These are phyloP conservation scores for Xerocomus minutiporus DNA, from an alignment of 1,284 basidiomycete species.

Conservation along the genomic window DNA sequence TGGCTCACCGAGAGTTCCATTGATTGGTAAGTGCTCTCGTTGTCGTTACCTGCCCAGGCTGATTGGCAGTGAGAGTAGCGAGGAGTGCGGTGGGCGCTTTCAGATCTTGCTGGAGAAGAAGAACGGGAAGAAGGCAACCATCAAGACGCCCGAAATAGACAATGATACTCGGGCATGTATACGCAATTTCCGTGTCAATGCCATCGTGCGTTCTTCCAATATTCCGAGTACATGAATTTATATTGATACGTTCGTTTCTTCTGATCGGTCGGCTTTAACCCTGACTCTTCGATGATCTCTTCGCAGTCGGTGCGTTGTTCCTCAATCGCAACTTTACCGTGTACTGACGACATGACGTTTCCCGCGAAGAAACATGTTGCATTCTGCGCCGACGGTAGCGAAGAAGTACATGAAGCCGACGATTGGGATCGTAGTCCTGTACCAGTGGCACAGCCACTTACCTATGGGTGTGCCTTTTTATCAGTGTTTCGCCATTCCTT, in stretches of 20 bases:
- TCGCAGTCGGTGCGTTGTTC: slow-evolving; percentile 13
- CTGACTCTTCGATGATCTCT: not conserved
- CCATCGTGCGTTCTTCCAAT: slow-evolving; percentile 11
- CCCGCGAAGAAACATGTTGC: slow-evolving; percentile 46
- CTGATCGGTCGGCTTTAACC: not conserved
- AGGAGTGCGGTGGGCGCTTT: slow-evolving; percentile 22
- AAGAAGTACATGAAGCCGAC: slow-evolving; percentile 58
- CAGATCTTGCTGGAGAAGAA: slow-evolving; percentile 25
- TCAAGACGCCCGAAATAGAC: slow-evolving; percentile 16
- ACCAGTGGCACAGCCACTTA: slow-evolving; percentile 45
- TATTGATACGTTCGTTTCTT: slow-evolving; percentile 12
- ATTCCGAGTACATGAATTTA: not conserved
- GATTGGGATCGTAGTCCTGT: slow-evolving; percentile 67
- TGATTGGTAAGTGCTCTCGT: slow-evolving; percentile 15
- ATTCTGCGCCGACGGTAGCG: slow-evolving; percentile 48
- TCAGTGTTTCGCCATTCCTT: not conserved
- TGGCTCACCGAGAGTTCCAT: slow-evolving; percentile 28
- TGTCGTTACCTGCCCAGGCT: not conserved
- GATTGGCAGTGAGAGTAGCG: slow-evolving; percentile 6
- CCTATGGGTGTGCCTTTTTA: slow-evolving; percentile 45
- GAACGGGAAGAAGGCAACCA: slow-evolving; percentile 7
- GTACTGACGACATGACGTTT: slow-evolving; percentile 3
- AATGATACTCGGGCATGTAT: slow-evolving; percentile 24
- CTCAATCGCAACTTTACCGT: not conserved
- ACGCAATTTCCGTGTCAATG: slow-evolving; percentile 26